Base-by-base conservation (phyloP, 805 yeast species). In the Soucietia sequanensis region DNA sequence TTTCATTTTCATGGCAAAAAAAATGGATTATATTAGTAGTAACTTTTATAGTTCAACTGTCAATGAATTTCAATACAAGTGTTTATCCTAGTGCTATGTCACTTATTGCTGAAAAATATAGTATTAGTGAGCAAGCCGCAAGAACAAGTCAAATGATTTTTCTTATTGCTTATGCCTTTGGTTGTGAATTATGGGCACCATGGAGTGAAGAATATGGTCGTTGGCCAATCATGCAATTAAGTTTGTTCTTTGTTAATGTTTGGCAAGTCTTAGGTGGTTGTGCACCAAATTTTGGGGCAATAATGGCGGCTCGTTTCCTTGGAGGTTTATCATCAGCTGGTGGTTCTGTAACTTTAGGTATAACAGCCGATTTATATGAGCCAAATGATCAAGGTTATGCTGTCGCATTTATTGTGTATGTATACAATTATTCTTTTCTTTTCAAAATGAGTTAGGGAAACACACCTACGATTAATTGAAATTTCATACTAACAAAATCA, bases 41-140 rank as follows among this genome's bases (percentile, higher is more conserved):
- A 2, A 56, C 62, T 13, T 65, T 65, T 33, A 38, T 51, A 10
- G 68, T 65, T 11, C 72, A 65, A 39, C 37, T 61, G 32, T 64
- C 70, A 3, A 65, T 65, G 70, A 65, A 65, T 43, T 65, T 61
- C 52, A 65, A 65, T 44, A 40, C 72, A 2, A 52, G 64, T 38
- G 56, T 65, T 6, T 65, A 52, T 34, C 52, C 60, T 8, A 43
- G 45, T 11, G 56, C 59, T 7, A 46, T 50, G 5, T 41, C 51
- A 8, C 36, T 38, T 10, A 44, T 57, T 16, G 30, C 55, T 11
- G 60, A 52, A 23, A 42, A 56, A 3, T 58, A 44, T 34, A 36
- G 42, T 20, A 42, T 57, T 15, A 35, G 50, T 20, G 43, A 39
- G 34, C 57, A 49, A 21, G 53, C 48, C 23, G 59, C 51, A 3